Evolutionary conservation across 768 basidiomycete species (phyloP), one percentile per base, ranked within the genome.

Genomic region (Suillus americanus): DNA sequence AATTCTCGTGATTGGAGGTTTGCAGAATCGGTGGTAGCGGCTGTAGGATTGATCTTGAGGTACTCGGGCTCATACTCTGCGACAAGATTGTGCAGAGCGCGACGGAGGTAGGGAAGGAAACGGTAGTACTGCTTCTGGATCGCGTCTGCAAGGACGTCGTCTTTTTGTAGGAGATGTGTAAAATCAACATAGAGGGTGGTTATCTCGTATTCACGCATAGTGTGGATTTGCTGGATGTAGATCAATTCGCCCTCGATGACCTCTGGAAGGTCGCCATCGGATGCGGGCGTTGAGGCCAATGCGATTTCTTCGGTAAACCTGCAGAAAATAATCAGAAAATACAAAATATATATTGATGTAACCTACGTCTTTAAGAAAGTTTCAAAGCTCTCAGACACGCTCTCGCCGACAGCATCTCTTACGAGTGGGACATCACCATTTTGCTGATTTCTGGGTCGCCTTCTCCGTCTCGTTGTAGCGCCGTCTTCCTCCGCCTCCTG

Each of bases 171-270:
- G 41, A 99, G 83, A 74, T 99, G 95, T 12, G 88, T 86, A 65
- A 91, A 99, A 80, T 99, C 96, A 77, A 99, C 90, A 73, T 98
- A 99, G 73, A 99, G 89, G 0, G 97, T 99, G 10, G 94, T 94
- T 61, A 97, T 83, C 73, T 95, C 91, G 74, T 92, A 95, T 74
- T 96, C 93, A 67, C 92, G 90, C 94, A 99, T 95, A 46, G 88
- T 91, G 75, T 92, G 90, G 72, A 99, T 92, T 79, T 98, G 97
- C 64, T 95, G 90, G 71, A 98, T 81, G 74, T 99, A 98, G 64
- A 92, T 83, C 60, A 89, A 80, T 74, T 91, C 86, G 66, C 86
- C 86, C 50, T 91, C 84, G 3, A 74, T 74, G 4, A 79, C 77
- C 23, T 86, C 83, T 6, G 85, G 85, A 3, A 82, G 75, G 59